These are phyloP conservation scores for Rickenella mellea DNA, from an alignment of 768 basidiomycete species.

Conservation along the genomic window DNA sequence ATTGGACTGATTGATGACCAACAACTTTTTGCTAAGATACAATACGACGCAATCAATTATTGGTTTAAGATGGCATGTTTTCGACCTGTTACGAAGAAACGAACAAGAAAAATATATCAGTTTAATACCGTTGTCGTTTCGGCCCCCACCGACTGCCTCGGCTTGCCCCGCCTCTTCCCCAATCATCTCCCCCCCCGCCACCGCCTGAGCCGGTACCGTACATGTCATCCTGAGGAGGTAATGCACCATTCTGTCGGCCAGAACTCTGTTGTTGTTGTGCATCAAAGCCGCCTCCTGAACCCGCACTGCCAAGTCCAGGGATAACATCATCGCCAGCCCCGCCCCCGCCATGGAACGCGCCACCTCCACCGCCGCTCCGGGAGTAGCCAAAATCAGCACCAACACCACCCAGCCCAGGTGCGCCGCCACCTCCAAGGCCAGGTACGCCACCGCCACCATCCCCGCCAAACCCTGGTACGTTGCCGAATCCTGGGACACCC, in stretches of 20 bases:
- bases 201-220: constrained; percentile 21
- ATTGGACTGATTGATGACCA: constrained; percentile 7
- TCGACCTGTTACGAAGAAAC: too few relatives aligned
- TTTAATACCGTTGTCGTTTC: too few relatives aligned
- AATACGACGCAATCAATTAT: too few relatives aligned
- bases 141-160: too few relatives aligned
- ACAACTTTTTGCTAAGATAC: too few relatives aligned
- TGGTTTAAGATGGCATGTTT: too few relatives aligned
- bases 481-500: constrained; percentile 7
- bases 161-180: too few relatives aligned
- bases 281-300: constrained; percentile 15
- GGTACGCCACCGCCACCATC: constrained; percentile 12
- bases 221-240: constrained; percentile 46
- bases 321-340: constrained; percentile 39
- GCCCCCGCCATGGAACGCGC: constrained; percentile 12
- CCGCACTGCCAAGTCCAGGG: constrained; percentile 48
- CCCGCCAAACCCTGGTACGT: constrained; percentile 6
- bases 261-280: constrained; percentile 21
- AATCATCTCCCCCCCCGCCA: constrained; percentile 3
- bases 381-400: too few relatives aligned
- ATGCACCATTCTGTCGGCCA: constrained; percentile 23
- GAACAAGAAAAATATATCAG: too few relatives aligned
- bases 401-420: too few relatives aligned
- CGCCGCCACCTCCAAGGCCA: constrained; percentile 9
- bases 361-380: too few relatives aligned